Evolutionary conservation across 2,329 filamentous ascomycete genomes (phyloP), one percentile per base, ranked within the genome.

Genomic region (Rosellinia necatrix): DNA sequence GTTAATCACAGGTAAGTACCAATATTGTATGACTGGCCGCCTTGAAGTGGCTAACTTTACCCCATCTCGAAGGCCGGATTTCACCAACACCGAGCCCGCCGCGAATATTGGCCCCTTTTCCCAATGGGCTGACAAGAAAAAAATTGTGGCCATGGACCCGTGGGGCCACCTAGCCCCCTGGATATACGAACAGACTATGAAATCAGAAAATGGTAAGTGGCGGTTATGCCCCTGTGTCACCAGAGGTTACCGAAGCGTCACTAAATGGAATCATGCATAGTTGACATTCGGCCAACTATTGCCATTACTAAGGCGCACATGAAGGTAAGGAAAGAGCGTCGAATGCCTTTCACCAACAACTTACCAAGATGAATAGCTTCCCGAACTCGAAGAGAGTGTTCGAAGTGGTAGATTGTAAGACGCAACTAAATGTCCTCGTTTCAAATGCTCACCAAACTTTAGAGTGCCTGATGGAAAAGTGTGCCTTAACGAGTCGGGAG

Each of bases 61-160:
- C 8, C 37, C 49, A 41, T 32, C 15, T 42, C 32, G 34, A 47
- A 82, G 80, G 43, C 83, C 82, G n/a, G 81, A 85, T 63, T 85
- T 82, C 64, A 85, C 87, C 60, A 91, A 97, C 73, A 96, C 92
- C 8, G 90, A 97, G 72, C 94, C 94, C 10, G 92, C 92, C n/a
- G 90, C 86, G 19, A 84, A 88, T 49, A 91, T 97, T 69, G 92
- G 92, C 0, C 92, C 91, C 6, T 96, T 96, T 66, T 87, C 90
- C 6, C 86, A 94, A 75, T 99, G 93, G 93, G 84, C 83, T 22
- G 90, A 96, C 70, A 84, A 83, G 68, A 91, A 91, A 74, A 97
- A 97, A 79, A 97, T 99, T 61, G 93, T 97, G 12, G 91, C 93
- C 15, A 96, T 99, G 91, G 94, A 97, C 70, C 93, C 93, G 0